Percentiles rank a stretch among this genome's conserved stretches.
Evolutionary conservation across 495 filamentous ascomycete species (phyloP).

Genomic region (Venustampulla echinocandica): DNA sequence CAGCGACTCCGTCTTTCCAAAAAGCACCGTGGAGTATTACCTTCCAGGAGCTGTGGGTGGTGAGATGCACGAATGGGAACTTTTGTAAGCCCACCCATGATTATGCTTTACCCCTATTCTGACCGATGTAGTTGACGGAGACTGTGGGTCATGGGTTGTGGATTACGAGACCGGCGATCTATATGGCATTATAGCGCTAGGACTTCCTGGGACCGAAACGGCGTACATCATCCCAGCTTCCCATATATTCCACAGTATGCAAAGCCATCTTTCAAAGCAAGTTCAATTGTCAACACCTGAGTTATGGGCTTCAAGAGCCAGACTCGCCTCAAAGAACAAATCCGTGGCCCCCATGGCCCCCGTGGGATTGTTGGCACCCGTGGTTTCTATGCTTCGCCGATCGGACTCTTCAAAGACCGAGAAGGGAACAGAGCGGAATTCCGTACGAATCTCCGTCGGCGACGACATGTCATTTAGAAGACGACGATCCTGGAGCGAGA

Average conservation of each 20-base stretch:
- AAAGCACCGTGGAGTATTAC: neutral
- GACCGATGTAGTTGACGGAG: constrained; percentile 9
- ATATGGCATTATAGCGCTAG: constrained; percentile 22
- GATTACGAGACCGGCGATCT: constrained; percentile 16
- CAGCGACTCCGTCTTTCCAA: neutral
- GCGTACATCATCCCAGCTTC: constrained; percentile 23
- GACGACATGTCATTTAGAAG: neutral
- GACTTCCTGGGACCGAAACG: constrained; percentile 15
- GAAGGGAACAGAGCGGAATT: neutral
- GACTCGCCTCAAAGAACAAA: neutral
- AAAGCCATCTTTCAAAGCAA: constrained; percentile 1
- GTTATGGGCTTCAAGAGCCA: neutral
- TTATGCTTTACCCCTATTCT: neutral
- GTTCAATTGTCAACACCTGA: neutral
- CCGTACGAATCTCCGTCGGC: neutral
- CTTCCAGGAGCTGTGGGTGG: constrained; percentile 1
- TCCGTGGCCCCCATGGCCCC: neutral
- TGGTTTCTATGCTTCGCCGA: neutral
- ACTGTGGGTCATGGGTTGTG: constrained; percentile 24
- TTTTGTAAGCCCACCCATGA: neutral
- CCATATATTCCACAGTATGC: constrained; percentile 2
- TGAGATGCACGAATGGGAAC: neutral
- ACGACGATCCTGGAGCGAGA: neutral
- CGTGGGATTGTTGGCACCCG: too few relatives aligned
- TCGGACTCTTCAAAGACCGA: neutral